Percentiles rank a stretch among this genome's conserved stretches.
These are phyloP conservation scores for Beta lomatogona DNA, from an alignment of 179 eudicot species.

Conservation along the genomic window DNA sequence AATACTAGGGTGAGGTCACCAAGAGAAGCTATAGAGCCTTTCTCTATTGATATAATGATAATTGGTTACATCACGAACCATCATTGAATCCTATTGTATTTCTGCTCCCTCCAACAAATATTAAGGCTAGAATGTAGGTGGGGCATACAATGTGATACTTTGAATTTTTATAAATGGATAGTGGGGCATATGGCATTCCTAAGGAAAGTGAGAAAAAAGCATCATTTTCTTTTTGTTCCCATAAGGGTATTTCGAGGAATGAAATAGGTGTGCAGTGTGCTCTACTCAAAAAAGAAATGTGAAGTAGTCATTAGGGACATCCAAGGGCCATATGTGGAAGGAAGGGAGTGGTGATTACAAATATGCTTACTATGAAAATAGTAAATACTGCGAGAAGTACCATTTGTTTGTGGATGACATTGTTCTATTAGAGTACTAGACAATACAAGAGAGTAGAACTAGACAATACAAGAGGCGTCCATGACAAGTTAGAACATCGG, in stretches of 20 bases:
- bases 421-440: not conserved
- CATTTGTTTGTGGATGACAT: too few relatives aligned
- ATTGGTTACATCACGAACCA: too few relatives aligned
- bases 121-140: not conserved
- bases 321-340: not conserved
- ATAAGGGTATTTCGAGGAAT: too few relatives aligned
- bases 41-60: too few relatives aligned
- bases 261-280: not conserved
- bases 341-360: not conserved
- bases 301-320: not conserved
- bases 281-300: not conserved
- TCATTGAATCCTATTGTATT: not conserved
- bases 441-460: not conserved
- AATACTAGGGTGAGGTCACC: too few relatives aligned
- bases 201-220: not conserved
- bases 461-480: not conserved
- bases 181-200: not conserved
- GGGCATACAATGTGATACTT: not conserved
- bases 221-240: not conserved
- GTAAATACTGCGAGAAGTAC: not conserved
- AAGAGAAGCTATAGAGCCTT: too few relatives aligned
- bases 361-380: too few relatives aligned
- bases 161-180: too few relatives aligned
- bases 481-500: not conserved
- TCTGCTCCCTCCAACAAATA: not conserved